Percentiles rank a stretch among this genome's conserved stretches.
These are phyloP conservation scores for Claviceps citrina DNA, from an alignment of 2,329 filamentous ascomycete species.

Conservation along the genomic window DNA sequence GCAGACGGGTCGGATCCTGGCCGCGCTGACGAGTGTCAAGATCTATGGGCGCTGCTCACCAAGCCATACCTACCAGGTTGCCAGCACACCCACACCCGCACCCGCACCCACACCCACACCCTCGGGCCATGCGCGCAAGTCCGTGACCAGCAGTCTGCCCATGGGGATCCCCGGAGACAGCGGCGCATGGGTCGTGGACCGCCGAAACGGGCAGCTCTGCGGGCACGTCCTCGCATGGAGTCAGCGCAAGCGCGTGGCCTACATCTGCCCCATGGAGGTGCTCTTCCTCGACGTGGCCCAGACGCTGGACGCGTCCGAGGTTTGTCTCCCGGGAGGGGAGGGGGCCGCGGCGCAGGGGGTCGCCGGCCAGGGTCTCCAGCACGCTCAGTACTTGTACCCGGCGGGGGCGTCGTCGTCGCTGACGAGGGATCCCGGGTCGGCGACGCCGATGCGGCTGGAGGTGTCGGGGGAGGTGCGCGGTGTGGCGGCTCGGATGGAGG, in stretches of 20 bases:
- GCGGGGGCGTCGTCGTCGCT: too few relatives aligned
- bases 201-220: conserved; percentile 61
- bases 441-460: conserved; percentile 15
- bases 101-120: too few relatives aligned
- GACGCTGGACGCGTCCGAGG: conserved; percentile 52
- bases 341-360: conserved; percentile 20
- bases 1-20: conserved; percentile 62
- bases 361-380: neutral
- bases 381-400: neutral
- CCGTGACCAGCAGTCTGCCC: conserved; percentile 16
- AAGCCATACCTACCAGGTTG: conserved; percentile 52
- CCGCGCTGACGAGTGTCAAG: conserved; percentile 68
- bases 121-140: conserved; percentile 5
- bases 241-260: conserved; percentile 63
- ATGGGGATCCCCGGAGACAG: conserved; percentile 72
- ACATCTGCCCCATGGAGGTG: conserved; percentile 91
- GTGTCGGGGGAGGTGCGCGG: conserved; percentile 14
- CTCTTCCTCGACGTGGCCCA: conserved; percentile 72
- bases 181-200: conserved; percentile 83
- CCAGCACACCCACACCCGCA: too few relatives aligned
- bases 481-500: conserved; percentile 17
- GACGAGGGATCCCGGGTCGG: conserved; percentile 11
- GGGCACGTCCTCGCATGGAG: conserved; percentile 87
- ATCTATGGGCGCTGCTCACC: conserved; percentile 72
- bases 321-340: conserved; percentile 54